Conservation (phyloP, 495 filamentous ascomycete species). For the Penicillium canariense region DNA sequence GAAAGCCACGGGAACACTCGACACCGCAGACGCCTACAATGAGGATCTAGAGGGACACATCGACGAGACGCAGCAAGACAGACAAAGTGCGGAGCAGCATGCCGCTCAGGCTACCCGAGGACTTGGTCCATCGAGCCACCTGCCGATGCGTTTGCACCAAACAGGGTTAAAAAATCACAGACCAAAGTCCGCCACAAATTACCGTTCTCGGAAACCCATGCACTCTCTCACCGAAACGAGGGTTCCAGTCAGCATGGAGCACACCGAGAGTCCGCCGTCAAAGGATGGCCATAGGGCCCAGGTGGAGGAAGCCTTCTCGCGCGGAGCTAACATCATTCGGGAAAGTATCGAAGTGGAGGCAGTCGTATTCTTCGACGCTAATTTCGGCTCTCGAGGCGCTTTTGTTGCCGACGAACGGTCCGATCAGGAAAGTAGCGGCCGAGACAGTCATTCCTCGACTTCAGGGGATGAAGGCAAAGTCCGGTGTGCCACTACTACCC, state of each 20-base stretch:
- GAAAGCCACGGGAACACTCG: constrained; percentile 14
- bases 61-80: constrained; percentile 23
- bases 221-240: not conserved
- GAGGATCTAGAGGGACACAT: constrained; percentile 21
- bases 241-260: no score
- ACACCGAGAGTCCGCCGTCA: constrained; percentile 5
- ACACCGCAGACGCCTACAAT: constrained; percentile 8
- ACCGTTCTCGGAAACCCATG: no score
- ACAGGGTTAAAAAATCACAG: no score
- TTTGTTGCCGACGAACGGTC: constrained; percentile 7
- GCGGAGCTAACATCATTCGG: constrained; percentile 48
- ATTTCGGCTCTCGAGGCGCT: constrained; percentile 9
- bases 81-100: constrained; percentile 16
- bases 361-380: constrained; percentile 50
- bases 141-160: no score
- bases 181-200: no score
- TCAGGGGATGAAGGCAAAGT: constrained; percentile 16
- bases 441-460: constrained; percentile 4
- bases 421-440: constrained; percentile 5
- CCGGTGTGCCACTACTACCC: not conserved
- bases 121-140: no score
- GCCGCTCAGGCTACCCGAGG: no score
- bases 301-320: constrained; percentile 20
- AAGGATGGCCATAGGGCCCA: constrained; percentile 7
- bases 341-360: constrained; percentile 54